These are phyloP conservation scores for Ascobolus immersus DNA, from an alignment of 495 filamentous ascomycete genomes.

Conservation along the genomic window DNA sequence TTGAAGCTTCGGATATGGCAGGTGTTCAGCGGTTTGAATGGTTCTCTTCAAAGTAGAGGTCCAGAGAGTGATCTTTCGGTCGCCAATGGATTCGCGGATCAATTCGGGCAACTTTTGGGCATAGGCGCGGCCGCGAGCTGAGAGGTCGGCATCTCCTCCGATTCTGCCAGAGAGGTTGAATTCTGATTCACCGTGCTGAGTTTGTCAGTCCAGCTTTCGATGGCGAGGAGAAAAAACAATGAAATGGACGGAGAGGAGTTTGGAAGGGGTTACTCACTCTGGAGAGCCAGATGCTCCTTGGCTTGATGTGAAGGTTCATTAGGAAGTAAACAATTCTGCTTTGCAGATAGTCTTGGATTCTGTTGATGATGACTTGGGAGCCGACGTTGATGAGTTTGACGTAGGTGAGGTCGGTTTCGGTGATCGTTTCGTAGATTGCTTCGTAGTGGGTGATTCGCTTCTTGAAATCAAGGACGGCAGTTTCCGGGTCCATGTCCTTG, in stretches of 20 bases:
- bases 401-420: conserved; percentile 67
- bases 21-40: conserved; percentile 64
- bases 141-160: conserved; percentile 72
- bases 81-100: conserved; percentile 53
- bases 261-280: conserved; percentile 31
- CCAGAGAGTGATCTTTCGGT: conserved; percentile 51
- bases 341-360: conserved; percentile 87
- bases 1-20: conserved; percentile 74
- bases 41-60: conserved; percentile 86
- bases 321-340: conserved; percentile 91
- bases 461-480: conserved; percentile 69
- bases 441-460: conserved; percentile 92
- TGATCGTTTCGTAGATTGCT: conserved; percentile 76
- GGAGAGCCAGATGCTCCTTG: conserved; percentile 92
- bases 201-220: conserved; percentile 6
- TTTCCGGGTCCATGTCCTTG: conserved; percentile 73
- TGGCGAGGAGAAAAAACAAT: neutral
- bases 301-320: conserved; percentile 93
- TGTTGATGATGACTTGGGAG: conserved; percentile 84
- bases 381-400: conserved; percentile 95
- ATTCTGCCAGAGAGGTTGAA: conserved; percentile 74
- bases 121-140: conserved; percentile 65
- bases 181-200: conserved; percentile 73
- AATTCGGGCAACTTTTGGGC: conserved; percentile 57
- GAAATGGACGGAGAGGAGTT: too few species aligned